phyloP scores from a whole-genome alignment of 2,329 filamentous ascomycete genomes.

The Lachnum nothofagi region DNA sequence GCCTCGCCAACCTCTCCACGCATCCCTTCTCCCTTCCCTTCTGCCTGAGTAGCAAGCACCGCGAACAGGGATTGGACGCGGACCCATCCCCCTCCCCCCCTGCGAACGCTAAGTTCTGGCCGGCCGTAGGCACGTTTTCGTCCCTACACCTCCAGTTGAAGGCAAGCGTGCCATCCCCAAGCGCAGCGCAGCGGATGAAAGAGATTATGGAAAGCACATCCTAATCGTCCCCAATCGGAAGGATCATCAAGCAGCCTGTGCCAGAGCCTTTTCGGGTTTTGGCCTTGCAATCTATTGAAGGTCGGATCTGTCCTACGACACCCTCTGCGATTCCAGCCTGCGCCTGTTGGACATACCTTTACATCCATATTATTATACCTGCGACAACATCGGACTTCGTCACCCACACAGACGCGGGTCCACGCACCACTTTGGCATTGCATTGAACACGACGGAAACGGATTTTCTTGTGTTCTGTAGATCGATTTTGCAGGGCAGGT shows the following conservation, averaged over 20 bases:
- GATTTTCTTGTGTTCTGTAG: constrained; percentile 22
- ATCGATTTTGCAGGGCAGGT: constrained; percentile 12
- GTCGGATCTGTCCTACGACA: background rate
- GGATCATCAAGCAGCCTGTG: constrained; percentile 10
- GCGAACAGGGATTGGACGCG: background rate
- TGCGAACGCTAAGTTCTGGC: background rate
- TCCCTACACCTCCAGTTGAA: too few species aligned
- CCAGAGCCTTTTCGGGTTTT: background rate
- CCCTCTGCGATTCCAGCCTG: background rate
- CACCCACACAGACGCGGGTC: constrained; percentile 5
- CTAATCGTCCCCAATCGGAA: constrained; percentile 1
- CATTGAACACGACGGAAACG: constrained; percentile 16
- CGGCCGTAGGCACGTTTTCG: background rate
- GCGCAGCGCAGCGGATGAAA: background rate
- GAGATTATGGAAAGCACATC: background rate
- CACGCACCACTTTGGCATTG: background rate
- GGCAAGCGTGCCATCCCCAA: background rate
- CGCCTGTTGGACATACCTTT: background rate
- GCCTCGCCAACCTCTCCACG: background rate
- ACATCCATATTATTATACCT: constrained; percentile 6
- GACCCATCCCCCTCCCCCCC: background rate
- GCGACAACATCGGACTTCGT: constrained; percentile 7
- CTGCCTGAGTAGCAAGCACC: background rate
- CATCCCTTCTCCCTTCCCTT: background rate
- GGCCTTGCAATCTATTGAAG: background rate